Conservation (phyloP, 345 rosid species). For the Populus alba region DNA sequence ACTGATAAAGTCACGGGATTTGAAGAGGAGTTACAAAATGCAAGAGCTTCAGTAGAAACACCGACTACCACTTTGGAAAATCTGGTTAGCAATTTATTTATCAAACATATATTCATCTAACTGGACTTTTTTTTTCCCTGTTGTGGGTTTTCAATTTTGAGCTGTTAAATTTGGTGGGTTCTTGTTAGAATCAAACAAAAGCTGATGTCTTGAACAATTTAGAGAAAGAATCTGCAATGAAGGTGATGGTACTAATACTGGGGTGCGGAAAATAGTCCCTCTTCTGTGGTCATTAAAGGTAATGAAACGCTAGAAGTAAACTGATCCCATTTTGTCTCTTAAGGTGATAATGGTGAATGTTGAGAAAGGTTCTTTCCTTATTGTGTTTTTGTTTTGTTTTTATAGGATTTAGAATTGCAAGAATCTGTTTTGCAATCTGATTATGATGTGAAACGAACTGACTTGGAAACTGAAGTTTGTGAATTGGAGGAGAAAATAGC, state of each 20-base stretch:
- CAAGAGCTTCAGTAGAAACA: slow-evolving; percentile 33
- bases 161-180: neutral
- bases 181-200: slow-evolving; percentile 42
- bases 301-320: too few species aligned
- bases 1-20: neutral
- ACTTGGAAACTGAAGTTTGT: slow-evolving; percentile 42
- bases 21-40: slow-evolving; percentile 26
- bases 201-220: slow-evolving; percentile 31
- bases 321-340: neutral
- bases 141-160: neutral
- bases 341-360: neutral
- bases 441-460: slow-evolving; percentile 36
- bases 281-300: slow-evolving; percentile 53
- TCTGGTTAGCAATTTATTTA: slow-evolving; percentile 30
- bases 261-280: slow-evolving; percentile 42
- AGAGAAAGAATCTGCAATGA: slow-evolving; percentile 38
- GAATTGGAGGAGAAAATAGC: slow-evolving; percentile 48
- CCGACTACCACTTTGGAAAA: slow-evolving; percentile 29
- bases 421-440: slow-evolving; percentile 43
- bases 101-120: neutral
- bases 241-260: slow-evolving; percentile 23
- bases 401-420: slow-evolving; percentile 51
- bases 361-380: neutral
- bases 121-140: neutral
- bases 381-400: neutral